Base-by-base conservation (phyloP, 768 basidiomycete species). In the Myochromella boudieri region DNA sequence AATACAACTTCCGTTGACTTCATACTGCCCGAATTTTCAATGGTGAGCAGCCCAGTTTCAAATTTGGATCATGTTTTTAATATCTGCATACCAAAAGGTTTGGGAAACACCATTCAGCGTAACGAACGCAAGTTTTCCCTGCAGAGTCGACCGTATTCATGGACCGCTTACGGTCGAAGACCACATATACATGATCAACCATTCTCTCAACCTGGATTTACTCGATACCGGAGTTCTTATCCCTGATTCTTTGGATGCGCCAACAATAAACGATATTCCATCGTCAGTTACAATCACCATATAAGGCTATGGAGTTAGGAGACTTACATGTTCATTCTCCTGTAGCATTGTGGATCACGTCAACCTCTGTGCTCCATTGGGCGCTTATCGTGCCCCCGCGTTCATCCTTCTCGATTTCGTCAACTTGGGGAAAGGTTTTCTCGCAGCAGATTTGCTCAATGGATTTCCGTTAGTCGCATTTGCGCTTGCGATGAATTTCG, bases 151-250 rank as follows among this genome's bases (percentile, higher is more conserved):
- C 50, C 74, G 80, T 28, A 79, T 70, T 22, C 54, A 53, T 14
- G 80, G 80, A 0, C 74, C 78, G 6, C 67, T 81, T 17, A 53
- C 71, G 4, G 69, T 68, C 1, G 60, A 60, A 21, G 78, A 80
- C 44, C 80, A 83, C 54, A 75, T 75, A 57, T 78, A 80, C 56
- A 62, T 81, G 63, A 78, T 82, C 60, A 83, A 82, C 57, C 81
- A 83, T 51, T 76, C 72, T 9, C 63, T 82, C 5, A 76, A 82
- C 66, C 67, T 57, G 41, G 65, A 81, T 43, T 60, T 74, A 26
- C 26, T 45, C 6, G 44, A 37, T 5, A 45, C 46, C 8, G 49
- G 49, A 9, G 44, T 45, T 39, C 5, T 34, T 17, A 14, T 34
- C 33, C 14, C 65, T 14, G 73, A 75, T 54, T 68, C 9, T 8